Conservation (phyloP, 2,329 filamentous ascomycete genomes). For the Leptographium flavum region DNA sequence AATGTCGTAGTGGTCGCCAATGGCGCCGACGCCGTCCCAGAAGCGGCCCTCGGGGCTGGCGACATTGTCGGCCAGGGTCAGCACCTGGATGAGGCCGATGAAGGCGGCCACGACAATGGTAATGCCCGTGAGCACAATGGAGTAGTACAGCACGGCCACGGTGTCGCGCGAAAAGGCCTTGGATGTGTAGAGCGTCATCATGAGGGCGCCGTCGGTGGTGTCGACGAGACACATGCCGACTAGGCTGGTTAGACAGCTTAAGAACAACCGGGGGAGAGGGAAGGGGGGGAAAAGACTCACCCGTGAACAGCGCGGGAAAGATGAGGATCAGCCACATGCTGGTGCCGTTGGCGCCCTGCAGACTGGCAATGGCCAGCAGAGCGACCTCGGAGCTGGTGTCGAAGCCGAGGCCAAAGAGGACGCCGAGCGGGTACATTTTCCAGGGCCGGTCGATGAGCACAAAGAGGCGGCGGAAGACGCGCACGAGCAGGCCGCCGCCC, state of each 20-base stretch:
- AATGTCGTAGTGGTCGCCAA: slow-evolving; percentile 71
- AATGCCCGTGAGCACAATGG: slow-evolving; percentile 69
- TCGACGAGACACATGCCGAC: slow-evolving; percentile 93
- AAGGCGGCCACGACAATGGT: slow-evolving; percentile 74
- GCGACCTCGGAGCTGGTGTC: slow-evolving; percentile 93
- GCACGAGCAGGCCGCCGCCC: slow-evolving; percentile 61
- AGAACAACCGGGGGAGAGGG: not conserved
- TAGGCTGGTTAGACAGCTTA: slow-evolving; percentile 14
- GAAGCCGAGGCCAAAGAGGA: slow-evolving; percentile 85
- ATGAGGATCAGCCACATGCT: slow-evolving; percentile 90
- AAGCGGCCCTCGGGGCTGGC: slow-evolving; percentile 62
- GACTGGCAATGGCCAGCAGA: slow-evolving; percentile 73
- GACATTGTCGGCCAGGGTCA: slow-evolving; percentile 66
- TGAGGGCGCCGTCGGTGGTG: slow-evolving; percentile 81
- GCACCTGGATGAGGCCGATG: slow-evolving; percentile 73
- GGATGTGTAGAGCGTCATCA: slow-evolving; percentile 87
- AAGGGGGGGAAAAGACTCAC: slow-evolving; percentile 24
- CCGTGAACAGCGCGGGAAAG: slow-evolving; percentile 79
- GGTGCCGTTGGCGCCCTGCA: slow-evolving; percentile 75
- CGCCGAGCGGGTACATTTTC: slow-evolving; percentile 91
- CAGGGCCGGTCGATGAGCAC: slow-evolving; percentile 60
- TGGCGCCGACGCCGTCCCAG: slow-evolving; percentile 72
- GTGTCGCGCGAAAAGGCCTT: slow-evolving; percentile 63
- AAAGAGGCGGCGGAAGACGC: slow-evolving; percentile 62
- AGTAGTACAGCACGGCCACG: slow-evolving; percentile 90